Evolutionary conservation across 139 green algal species (phyloP).

Genomic region (Tetraselmis chui): DNA sequence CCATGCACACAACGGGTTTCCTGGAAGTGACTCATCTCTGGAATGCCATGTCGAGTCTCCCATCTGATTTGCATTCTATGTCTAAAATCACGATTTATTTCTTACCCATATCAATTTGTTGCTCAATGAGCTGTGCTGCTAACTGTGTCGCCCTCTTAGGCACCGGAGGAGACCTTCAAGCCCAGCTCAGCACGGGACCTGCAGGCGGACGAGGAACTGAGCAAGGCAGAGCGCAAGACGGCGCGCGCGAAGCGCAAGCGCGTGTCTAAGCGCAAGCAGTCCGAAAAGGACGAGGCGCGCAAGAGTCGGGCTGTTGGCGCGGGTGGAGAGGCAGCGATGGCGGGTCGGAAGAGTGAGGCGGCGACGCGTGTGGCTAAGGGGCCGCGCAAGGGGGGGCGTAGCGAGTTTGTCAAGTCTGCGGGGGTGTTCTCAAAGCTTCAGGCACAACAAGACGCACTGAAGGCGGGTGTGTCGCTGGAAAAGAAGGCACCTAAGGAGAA

Average conservation of each 20-base stretch:
- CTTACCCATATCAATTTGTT: background rate
- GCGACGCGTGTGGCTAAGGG: conserved; percentile 12
- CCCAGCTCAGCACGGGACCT: conserved; percentile 19
- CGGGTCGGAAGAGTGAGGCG: conserved; percentile 41
- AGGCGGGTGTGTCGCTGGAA: background rate
- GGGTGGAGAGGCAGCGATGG: conserved; percentile 29
- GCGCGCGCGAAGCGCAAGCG: conserved; percentile 65
- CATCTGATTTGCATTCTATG: background rate
- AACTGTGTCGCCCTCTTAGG: conserved; percentile 42
- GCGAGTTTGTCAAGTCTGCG: conserved; percentile 42
- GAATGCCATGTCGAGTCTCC: too few relatives aligned
- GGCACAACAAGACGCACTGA: conserved; percentile 28
- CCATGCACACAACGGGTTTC: too few relatives aligned
- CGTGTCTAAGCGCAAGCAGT: conserved; percentile 37
- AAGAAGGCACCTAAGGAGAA: background rate
- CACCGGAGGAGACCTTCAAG: conserved; percentile 60
- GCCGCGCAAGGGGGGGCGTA: conserved; percentile 10
- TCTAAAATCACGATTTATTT: background rate
- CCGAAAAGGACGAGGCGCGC: background rate
- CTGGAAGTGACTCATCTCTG: too few relatives aligned
- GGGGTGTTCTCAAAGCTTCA: conserved; percentile 62
- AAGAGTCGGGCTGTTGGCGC: conserved; percentile 17
- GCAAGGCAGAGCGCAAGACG: conserved; percentile 59
- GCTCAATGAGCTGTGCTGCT: background rate
- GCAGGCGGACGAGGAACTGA: conserved; percentile 60